phyloP scores from a whole-genome alignment of 2,329 filamentous ascomycete species.

The Colletotrichum sp. region DNA sequence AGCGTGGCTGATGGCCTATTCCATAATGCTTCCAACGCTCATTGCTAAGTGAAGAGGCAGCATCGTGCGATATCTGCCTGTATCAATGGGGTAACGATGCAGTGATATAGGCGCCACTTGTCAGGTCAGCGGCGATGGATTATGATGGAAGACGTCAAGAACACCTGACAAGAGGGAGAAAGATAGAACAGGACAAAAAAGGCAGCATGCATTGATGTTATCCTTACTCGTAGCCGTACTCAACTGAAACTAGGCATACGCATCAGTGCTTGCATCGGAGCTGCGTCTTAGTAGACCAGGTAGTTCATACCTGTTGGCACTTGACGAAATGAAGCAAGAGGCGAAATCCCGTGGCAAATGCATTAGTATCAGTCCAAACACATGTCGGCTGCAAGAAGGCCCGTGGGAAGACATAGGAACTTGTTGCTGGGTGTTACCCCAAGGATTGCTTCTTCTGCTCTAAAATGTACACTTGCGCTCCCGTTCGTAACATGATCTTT shows the following conservation, averaged over 20 bases:
- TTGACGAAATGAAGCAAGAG: background rate
- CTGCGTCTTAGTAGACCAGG: background rate
- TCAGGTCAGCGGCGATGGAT: rapidly evolving
- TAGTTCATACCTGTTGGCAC: background rate
- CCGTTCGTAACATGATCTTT: background rate
- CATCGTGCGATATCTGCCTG: background rate
- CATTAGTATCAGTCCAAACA: background rate
- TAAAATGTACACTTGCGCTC: constrained; percentile 19
- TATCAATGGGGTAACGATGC: background rate
- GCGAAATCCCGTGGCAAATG: background rate
- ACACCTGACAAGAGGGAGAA: background rate
- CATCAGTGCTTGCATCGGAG: background rate
- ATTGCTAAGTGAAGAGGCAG: rapidly evolving
- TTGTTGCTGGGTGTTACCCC: constrained; percentile 7
- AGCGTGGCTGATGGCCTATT: background rate
- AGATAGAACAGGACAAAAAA: rapidly evolving
- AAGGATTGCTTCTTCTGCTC: constrained; percentile 19
- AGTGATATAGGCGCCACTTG: rapidly evolving
- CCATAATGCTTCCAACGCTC: rapidly evolving
- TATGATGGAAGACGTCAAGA: background rate
- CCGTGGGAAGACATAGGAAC: background rate
- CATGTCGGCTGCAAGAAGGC: background rate
- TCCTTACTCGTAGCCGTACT: too few species aligned
- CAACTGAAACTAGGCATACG: rapidly evolving
- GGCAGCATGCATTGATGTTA: background rate